A percentile compares a stretch with the other conserved stretches of the same genome.
Conservation (phyloP, 2,329 filamentous ascomycete species). For the Dactylellina parvicollis region DNA sequence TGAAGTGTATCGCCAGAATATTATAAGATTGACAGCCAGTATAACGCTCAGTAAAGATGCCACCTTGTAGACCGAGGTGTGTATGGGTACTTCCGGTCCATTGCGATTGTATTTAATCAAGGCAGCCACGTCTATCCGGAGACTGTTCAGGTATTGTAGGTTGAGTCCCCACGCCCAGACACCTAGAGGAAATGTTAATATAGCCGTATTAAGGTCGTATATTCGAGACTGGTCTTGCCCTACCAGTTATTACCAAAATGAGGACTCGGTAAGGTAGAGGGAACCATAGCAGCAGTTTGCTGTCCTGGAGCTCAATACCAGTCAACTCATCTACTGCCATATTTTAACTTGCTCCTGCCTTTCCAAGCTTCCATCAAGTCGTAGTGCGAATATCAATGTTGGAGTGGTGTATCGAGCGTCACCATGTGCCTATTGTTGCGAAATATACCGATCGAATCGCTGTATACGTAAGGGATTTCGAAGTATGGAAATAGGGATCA, state of each 20-base stretch:
- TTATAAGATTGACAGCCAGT: constrained; percentile 74
- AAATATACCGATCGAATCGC: constrained; percentile 3
- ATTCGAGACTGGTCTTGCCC: background rate
- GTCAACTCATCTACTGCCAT: constrained; percentile 41
- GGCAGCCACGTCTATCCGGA: constrained; percentile 85
- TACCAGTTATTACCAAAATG: constrained; percentile 44
- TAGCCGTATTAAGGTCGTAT: background rate
- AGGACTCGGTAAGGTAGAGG: constrained; percentile 50
- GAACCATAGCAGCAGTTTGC: constrained; percentile 44
- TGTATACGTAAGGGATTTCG: background rate
- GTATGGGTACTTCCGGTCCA: constrained; percentile 76
- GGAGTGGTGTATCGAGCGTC: background rate
- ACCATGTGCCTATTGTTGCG: background rate
- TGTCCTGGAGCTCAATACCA: constrained; percentile 41
- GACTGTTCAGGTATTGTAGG: constrained; percentile 81
- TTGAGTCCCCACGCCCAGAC: constrained; percentile 96
- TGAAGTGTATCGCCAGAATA: constrained; percentile 85
- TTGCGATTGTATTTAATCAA: constrained; percentile 84
- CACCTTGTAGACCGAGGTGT: constrained; percentile 85
- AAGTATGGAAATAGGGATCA: background rate
- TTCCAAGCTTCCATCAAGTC: constrained; percentile 52
- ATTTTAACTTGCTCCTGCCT: constrained; percentile 33
- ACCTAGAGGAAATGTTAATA: constrained; percentile 66
- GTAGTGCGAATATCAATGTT: background rate
- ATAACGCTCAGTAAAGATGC: constrained; percentile 79